Evolutionary conservation across 768 basidiomycete genomes (phyloP).

Genomic region (Collybiopsis luxurians): DNA sequence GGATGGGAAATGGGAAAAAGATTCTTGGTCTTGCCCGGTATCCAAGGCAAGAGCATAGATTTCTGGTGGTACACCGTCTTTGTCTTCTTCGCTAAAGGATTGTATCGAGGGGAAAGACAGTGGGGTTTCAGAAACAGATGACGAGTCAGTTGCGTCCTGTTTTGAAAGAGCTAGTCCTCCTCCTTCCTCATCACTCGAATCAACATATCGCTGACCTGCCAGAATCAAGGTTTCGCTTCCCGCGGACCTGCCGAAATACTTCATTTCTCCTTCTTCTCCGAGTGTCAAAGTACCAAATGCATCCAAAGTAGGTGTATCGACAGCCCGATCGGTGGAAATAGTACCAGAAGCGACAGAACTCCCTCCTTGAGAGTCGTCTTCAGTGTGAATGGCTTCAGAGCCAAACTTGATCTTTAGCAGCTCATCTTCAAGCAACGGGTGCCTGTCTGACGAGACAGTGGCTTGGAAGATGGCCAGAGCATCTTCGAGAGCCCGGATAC

Average conservation of each 20-base stretch:
- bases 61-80: slow-evolving; percentile 20
- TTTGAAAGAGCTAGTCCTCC: neutral
- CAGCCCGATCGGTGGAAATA: neutral
- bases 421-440: slow-evolving; percentile 56
- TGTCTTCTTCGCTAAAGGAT: neutral
- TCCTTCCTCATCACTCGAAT: slow-evolving; percentile 23
- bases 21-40: neutral
- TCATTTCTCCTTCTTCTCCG: slow-evolving; percentile 56
- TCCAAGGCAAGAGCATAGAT: slow-evolving; percentile 15
- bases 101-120: neutral
- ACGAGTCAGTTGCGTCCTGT: neutral
- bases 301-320: slow-evolving; percentile 33
- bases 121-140: neutral
- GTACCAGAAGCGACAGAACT: slow-evolving; percentile 17
- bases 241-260: slow-evolving; percentile 64
- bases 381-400: slow-evolving; percentile 38
- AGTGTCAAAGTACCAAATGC: slow-evolving; percentile 65
- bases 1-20: neutral
- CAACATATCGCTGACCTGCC: slow-evolving; percentile 34
- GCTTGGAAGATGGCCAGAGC: slow-evolving; percentile 61
- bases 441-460: slow-evolving; percentile 52
- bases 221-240: slow-evolving; percentile 49
- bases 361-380: slow-evolving; percentile 18
- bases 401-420: slow-evolving; percentile 57
- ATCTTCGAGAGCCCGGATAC: slow-evolving; percentile 69